A percentile compares a stretch with the other conserved stretches of the same genome.
phyloP scores from a whole-genome alignment of 2,329 filamentous ascomycete genomes.

The Massarina eburnea region DNA sequence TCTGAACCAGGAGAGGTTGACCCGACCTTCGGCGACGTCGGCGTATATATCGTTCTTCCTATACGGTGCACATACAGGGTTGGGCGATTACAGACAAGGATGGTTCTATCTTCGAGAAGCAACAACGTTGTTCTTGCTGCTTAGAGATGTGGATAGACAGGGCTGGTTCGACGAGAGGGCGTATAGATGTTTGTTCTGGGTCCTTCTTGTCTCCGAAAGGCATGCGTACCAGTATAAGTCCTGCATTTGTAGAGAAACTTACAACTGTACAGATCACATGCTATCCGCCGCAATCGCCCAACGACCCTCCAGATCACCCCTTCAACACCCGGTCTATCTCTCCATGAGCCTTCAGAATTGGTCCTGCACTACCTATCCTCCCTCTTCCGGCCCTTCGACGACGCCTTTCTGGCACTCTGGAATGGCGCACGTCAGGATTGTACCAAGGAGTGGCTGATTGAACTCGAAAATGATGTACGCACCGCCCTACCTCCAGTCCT shows the following conservation, averaged over 20 bases:
- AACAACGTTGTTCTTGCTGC: slow-evolving; percentile 59
- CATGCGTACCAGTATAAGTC: slow-evolving; percentile 3
- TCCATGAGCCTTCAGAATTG: slow-evolving; percentile 63
- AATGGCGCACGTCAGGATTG: slow-evolving; percentile 61
- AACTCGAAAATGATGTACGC: slow-evolving; percentile 64
- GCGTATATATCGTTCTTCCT: slow-evolving; percentile 78
- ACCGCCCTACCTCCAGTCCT: slow-evolving; percentile 58
- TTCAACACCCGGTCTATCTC: slow-evolving; percentile 63
- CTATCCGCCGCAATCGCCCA: slow-evolving; percentile 69
- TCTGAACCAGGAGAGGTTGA: slow-evolving; percentile 18
- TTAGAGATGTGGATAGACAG: slow-evolving; percentile 3
- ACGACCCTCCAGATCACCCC: slow-evolving; percentile 71
- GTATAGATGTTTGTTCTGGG: slow-evolving; percentile 24
- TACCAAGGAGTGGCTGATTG: slow-evolving; percentile 58
- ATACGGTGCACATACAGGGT: slow-evolving; percentile 70
- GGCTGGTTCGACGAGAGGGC: slow-evolving; percentile 16
- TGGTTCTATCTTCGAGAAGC: slow-evolving; percentile 81
- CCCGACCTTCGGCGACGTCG: slow-evolving; percentile 22
- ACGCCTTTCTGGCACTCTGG: slow-evolving; percentile 65
- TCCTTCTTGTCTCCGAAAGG: slow-evolving; percentile 30
- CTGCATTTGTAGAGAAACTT: not conserved
- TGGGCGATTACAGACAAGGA: slow-evolving; percentile 73
- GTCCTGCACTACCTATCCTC: slow-evolving; percentile 59
- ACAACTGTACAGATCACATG: slow-evolving; percentile 60
- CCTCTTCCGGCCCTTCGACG: slow-evolving; percentile 68